Evolutionary conservation across 306 rosid species (phyloP), one percentile per base, ranked within the genome.

Genomic region (Phaseolus lunatus): DNA sequence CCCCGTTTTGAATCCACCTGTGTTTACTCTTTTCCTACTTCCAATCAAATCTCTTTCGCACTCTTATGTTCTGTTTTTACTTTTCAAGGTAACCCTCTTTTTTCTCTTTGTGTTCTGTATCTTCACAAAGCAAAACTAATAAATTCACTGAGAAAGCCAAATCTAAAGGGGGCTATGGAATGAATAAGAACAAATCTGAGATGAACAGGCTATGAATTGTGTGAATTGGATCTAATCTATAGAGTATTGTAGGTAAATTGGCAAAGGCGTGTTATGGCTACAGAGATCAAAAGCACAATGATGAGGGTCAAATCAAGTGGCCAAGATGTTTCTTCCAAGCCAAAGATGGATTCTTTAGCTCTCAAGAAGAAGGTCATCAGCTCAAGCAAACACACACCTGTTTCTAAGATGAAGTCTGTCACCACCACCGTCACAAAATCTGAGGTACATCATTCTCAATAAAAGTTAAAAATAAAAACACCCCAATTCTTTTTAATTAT

Each of bases 351-450:
- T 18, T 69, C 81, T 75, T 90, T 86, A 22, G 67, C 77, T 26
- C 84, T 64, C 54, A 87, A 72, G 80, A 90, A 49, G 88, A 92
- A 78, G 80, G 43, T 87, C 24, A 87, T 76, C 50, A 85, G 68
- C 87, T 86, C 96, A 20, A 70, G 12, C 87, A 88, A 76, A 86
- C 85, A 68, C 44, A 80, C 82, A 43, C 24, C 56, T 81, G 86
- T 85, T 76, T 79, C 85, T 52, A 93, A 88, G 88, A 76, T 73
- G 78, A 90, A 88, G 86, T 76, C 88, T 39, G 81, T 81, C 27
- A 62, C 83, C 27, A 62, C 83, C 9, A 62, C 77, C 33, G 70
- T 79, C 63, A 75, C 81, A 48, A 93, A 93, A 90, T 74, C 86
- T 77, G 96, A 90, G 96, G 98, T 93, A 85, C 35, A 31, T 67